A percentile compares a stretch with the other conserved stretches of the same genome.
Evolutionary conservation across 805 yeast species (phyloP).

Genomic region (Teunomyces funiuensis): DNA sequence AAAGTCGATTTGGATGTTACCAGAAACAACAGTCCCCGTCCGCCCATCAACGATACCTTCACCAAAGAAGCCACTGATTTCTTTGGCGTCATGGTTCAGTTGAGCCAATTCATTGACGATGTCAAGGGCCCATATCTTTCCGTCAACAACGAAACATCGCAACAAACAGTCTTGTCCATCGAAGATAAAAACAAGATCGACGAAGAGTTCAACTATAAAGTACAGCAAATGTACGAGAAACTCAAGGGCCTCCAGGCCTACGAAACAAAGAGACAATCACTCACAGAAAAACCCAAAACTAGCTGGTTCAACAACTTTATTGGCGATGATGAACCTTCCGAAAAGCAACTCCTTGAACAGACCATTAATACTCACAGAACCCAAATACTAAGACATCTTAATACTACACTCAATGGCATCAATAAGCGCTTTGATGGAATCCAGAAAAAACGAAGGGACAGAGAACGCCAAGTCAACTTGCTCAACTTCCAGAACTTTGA

Average conservation of each 20-base stretch:
- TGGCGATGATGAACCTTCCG: conserved; percentile 34
- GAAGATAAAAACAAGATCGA: conserved; percentile 57
- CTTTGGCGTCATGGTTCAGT: conserved; percentile 28
- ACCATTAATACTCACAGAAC: conserved; percentile 46
- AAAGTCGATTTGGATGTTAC: conserved; percentile 7
- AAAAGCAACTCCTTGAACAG: conserved; percentile 30
- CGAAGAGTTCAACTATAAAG: conserved; percentile 50
- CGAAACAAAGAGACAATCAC: conserved; percentile 45
- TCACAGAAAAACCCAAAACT: conserved; percentile 11
- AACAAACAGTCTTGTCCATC: conserved; percentile 29
- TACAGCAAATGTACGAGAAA: conserved; percentile 53
- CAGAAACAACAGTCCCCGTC: conserved; percentile 8
- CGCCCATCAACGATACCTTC: conserved; percentile 37
- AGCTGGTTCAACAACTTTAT: conserved; percentile 21
- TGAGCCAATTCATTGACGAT: conserved; percentile 32
- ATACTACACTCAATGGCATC: conserved; percentile 40
- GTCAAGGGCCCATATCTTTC: conserved; percentile 36
- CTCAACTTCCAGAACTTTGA: conserved; percentile 43
- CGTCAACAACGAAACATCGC: conserved; percentile 17
- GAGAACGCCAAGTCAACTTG: conserved; percentile 36
- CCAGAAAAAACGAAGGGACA: conserved; percentile 47
- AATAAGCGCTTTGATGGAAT: conserved; percentile 48
- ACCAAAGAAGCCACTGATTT: conserved; percentile 39
- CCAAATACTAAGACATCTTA: conserved; percentile 50
- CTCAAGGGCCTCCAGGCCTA: conserved; percentile 50